These are phyloP conservation scores for Chrysochromulina parva DNA, from an alignment of 78 protist species.

Conservation along the genomic window DNA sequence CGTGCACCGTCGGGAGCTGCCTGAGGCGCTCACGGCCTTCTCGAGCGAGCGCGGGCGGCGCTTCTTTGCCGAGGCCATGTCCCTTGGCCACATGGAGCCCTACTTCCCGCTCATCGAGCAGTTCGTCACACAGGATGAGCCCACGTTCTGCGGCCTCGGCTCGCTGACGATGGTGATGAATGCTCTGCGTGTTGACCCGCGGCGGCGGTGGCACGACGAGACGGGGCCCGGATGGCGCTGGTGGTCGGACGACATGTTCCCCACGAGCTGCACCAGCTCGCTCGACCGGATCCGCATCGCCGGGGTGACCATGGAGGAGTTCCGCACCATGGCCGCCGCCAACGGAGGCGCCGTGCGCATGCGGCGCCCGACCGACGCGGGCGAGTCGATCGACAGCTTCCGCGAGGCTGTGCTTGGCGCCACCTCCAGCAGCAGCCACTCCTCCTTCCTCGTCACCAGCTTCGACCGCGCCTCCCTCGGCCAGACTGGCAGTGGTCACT, in stretches of 20 bases:
- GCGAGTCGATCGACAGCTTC: no score
- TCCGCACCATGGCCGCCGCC: no score
- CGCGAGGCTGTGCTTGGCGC: no score
- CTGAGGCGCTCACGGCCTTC: not conserved
- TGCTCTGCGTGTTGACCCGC: conserved; percentile 80
- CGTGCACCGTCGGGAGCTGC: not conserved
- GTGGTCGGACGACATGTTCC: conserved; percentile 38
- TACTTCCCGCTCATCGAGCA: conserved; percentile 42
- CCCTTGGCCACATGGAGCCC: not conserved
- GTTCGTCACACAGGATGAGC: conserved; percentile 45
- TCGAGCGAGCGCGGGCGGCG: not conserved
- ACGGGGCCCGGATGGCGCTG: conserved; percentile 72
- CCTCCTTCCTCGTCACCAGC: not conserved
- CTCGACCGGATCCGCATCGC: not conserved
- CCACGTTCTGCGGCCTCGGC: conserved; percentile 77
- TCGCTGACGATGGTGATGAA: conserved; percentile 81
- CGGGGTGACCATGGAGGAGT: not conserved
- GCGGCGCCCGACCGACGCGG: no score
- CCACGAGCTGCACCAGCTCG: not conserved
- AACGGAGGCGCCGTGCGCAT: no score
- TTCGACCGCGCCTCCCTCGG: conserved; percentile 33
- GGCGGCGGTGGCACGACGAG: conserved; percentile 78
- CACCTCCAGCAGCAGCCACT: no score
- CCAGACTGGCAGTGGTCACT: conserved; percentile 63
- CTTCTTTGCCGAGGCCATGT: not conserved